Evolutionary conservation across 2,329 filamentous ascomycete species (phyloP).

Genomic region (Aulographum hederae): DNA sequence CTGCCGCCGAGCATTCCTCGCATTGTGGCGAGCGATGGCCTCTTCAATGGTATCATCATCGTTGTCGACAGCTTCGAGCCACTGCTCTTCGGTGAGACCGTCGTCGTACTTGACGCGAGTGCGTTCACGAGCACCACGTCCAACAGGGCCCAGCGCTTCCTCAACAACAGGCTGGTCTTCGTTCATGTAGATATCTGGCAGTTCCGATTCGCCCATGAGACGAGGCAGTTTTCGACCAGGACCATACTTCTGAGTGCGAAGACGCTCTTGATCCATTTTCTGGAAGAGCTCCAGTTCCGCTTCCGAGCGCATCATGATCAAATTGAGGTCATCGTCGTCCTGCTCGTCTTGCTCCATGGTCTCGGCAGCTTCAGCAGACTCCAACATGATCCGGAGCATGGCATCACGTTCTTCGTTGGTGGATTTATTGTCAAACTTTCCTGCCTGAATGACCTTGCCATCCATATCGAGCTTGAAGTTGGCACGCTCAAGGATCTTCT

Average conservation of each 20-base stretch:
- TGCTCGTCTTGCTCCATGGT: slow-evolving; percentile 68
- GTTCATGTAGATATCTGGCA: slow-evolving; percentile 84
- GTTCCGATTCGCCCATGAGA: slow-evolving; percentile 69
- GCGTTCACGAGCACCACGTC: slow-evolving; percentile 85
- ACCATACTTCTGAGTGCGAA: slow-evolving; percentile 51
- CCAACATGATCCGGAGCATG: slow-evolving; percentile 82
- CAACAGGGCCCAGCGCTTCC: slow-evolving; percentile 58
- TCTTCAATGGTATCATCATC: slow-evolving; percentile 90
- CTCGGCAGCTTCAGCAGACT: slow-evolving; percentile 52
- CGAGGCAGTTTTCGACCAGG: slow-evolving; percentile 52
- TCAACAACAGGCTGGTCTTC: slow-evolving; percentile 70
- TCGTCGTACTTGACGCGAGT: slow-evolving; percentile 93
- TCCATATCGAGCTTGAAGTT: slow-evolving; percentile 99
- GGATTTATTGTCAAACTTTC: slow-evolving; percentile 98
- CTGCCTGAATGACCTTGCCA: slow-evolving; percentile 96
- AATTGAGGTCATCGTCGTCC: slow-evolving; percentile 93
- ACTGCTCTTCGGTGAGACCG: slow-evolving; percentile 94
- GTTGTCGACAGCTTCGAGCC: slow-evolving; percentile 94
- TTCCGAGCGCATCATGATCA: slow-evolving; percentile 80
- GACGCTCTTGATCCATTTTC: slow-evolving; percentile 60
- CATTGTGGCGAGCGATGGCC: slow-evolving; percentile 77
- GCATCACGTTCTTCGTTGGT: slow-evolving; percentile 97
- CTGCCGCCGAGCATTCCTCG: slow-evolving; percentile 63
- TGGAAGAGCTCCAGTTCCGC: slow-evolving; percentile 65
- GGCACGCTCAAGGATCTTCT: slow-evolving; percentile 93